Percentiles rank a stretch among this genome's conserved stretches.
Evolutionary conservation across 306 rosid genomes (phyloP).

Genomic region (Senna siamea): DNA sequence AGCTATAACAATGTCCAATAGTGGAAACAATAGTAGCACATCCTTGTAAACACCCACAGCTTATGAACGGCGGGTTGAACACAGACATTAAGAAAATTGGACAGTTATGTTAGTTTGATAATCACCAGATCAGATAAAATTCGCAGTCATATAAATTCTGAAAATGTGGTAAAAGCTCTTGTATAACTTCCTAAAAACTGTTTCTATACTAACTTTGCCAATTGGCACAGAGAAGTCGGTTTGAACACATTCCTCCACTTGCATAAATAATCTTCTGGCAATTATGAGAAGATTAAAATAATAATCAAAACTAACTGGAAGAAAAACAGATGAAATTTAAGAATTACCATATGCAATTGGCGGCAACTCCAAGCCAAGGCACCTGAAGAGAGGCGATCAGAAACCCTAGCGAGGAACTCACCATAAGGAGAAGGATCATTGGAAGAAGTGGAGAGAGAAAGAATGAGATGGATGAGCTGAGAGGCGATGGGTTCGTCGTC

Average conservation of each 20-base stretch:
- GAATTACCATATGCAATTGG: conserved; percentile 67
- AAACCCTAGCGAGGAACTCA: conserved; percentile 60
- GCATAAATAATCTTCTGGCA: not conserved
- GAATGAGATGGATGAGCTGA: conserved; percentile 59
- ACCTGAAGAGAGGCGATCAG: conserved; percentile 62
- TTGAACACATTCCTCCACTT: not conserved
- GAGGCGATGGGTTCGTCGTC: conserved; percentile 70
- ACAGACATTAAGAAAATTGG: not conserved
- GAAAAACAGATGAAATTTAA: not conserved
- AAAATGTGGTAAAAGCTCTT: no score
- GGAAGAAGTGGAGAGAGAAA: conserved; percentile 44
- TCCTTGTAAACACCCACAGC: not conserved
- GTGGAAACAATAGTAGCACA: not conserved
- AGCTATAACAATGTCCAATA: not conserved
- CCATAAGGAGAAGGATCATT: conserved; percentile 44
- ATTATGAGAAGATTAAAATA: not conserved
- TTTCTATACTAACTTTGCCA: not conserved
- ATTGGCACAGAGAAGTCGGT: not conserved
- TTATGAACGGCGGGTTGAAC: not conserved
- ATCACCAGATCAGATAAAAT: not conserved
- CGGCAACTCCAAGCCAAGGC: conserved; percentile 73
- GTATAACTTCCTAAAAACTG: not conserved
- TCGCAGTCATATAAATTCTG: no score
- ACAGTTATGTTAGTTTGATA: not conserved
- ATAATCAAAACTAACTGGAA: not conserved